Percentiles rank a stretch among this genome's conserved stretches.
These are phyloP conservation scores for Cucumis melo DNA, from an alignment of 306 rosid species.

Conservation along the genomic window DNA sequence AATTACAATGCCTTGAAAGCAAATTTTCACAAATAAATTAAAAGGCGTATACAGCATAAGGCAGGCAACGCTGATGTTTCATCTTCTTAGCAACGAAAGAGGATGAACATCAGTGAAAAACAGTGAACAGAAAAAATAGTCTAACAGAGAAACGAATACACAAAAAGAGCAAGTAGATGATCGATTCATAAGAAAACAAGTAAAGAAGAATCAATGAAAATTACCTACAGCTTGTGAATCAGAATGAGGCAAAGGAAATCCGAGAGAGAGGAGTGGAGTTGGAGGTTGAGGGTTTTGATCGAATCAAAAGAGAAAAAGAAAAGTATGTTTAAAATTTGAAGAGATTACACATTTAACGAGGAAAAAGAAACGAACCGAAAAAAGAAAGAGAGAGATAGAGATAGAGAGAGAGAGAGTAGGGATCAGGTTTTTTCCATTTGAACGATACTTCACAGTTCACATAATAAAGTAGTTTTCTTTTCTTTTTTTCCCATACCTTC, in stretches of 20 bases:
- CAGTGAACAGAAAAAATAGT: too few relatives aligned
- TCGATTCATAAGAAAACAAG: neutral
- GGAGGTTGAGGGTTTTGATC: neutral
- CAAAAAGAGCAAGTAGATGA: neutral
- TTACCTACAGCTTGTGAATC: neutral
- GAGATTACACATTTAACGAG: neutral
- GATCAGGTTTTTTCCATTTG: neutral
- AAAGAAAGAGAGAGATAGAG: neutral
- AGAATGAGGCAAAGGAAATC: neutral
- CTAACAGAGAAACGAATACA: neutral
- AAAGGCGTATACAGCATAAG: neutral
- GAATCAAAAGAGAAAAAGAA: neutral
- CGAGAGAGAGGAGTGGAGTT: neutral
- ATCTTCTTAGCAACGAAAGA: neutral
- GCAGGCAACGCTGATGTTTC: neutral
- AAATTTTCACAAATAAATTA: neutral
- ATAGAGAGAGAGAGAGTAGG: neutral
- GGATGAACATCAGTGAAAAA: neutral
- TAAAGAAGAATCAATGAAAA: neutral
- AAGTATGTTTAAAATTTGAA: neutral
- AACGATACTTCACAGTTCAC: neutral
- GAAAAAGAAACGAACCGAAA: neutral
- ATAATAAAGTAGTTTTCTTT: neutral
- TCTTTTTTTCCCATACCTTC: neutral
- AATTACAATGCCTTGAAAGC: neutral